phyloP scores from a whole-genome alignment of 805 yeast genomes.

The Cyberlindnera galapagoensis region DNA sequence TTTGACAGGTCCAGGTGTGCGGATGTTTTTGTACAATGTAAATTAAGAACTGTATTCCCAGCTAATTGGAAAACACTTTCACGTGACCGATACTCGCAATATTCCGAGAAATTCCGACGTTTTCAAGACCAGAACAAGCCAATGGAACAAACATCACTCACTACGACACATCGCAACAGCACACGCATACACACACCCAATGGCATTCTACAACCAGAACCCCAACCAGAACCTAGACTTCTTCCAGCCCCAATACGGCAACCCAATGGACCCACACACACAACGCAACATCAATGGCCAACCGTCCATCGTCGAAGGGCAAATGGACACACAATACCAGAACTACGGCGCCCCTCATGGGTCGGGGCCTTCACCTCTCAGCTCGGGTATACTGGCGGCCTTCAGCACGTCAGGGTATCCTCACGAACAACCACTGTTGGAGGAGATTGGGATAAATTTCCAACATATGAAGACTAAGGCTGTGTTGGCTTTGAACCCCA shows the following conservation, averaged over 20 bases:
- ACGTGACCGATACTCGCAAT: too few species aligned
- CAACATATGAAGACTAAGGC: slow-evolving; percentile 82
- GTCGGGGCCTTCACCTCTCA: slow-evolving; percentile 31
- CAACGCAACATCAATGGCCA: slow-evolving; percentile 8
- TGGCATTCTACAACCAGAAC: slow-evolving; percentile 10
- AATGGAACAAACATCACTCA: too few species aligned
- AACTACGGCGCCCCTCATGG: too few species aligned
- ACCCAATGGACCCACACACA: too few species aligned
- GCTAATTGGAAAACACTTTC: too few species aligned
- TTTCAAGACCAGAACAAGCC: too few species aligned
- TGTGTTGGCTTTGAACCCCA: slow-evolving; percentile 75
- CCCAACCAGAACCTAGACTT: slow-evolving; percentile 23
- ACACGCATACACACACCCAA: too few species aligned
- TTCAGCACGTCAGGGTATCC: slow-evolving; percentile 90
- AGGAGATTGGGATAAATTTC: slow-evolving; percentile 91
- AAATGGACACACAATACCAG: slow-evolving; percentile 9
- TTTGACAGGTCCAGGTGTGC: too few species aligned
- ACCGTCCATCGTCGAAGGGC: slow-evolving; percentile 31
- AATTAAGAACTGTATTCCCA: too few species aligned
- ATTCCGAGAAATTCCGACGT: too few species aligned
- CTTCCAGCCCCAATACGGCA: slow-evolving; percentile 24
- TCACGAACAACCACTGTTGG: slow-evolving; percentile 88
- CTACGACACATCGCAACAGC: too few species aligned
- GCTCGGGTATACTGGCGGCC: slow-evolving; percentile 84
- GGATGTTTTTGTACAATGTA: too few species aligned